phyloP scores from a whole-genome alignment of 768 basidiomycete species.

The Boletus edulis region DNA sequence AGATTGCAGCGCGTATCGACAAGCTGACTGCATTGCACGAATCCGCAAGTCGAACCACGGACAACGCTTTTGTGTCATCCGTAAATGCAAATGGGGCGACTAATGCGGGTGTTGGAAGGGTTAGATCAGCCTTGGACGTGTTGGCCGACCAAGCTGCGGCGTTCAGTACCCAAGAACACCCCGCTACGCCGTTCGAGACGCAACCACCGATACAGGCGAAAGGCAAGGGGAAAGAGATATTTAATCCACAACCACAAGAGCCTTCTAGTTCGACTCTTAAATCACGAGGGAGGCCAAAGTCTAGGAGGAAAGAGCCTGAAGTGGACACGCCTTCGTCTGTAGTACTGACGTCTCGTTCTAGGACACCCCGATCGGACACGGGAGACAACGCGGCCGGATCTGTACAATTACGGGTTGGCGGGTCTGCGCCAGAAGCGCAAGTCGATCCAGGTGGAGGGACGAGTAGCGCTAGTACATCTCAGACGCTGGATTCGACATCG shows the following conservation, averaged over 20 bases:
- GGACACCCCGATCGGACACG: constrained; percentile 16
- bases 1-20: constrained; percentile 13
- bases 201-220: constrained; percentile 1
- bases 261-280: constrained; percentile 1
- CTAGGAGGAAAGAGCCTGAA: constrained; percentile 5
- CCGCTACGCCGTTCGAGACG: not conserved
- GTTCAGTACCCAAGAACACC: constrained; percentile 39
- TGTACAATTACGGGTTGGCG: not conserved
- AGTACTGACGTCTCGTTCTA: constrained; percentile 8
- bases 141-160: constrained; percentile 71
- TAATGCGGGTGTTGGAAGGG: constrained; percentile 20
- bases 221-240: constrained; percentile 25
- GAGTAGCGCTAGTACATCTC: not conserved
- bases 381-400: constrained; percentile 1
- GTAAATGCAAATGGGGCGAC: not conserved
- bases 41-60: not conserved
- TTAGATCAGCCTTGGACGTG: constrained; percentile 63
- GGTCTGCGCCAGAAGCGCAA: constrained; percentile 5
- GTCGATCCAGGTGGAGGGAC: constrained; percentile 24
- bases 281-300: constrained; percentile 9
- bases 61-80: not conserved
- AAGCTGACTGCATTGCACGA: constrained; percentile 9
- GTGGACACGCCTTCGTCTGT: constrained; percentile 1
- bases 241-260: not conserved
- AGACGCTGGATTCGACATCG: constrained; percentile 4